phyloP scores from a whole-genome alignment of 2,329 filamentous ascomycete species.

The Amauroascus niger region DNA sequence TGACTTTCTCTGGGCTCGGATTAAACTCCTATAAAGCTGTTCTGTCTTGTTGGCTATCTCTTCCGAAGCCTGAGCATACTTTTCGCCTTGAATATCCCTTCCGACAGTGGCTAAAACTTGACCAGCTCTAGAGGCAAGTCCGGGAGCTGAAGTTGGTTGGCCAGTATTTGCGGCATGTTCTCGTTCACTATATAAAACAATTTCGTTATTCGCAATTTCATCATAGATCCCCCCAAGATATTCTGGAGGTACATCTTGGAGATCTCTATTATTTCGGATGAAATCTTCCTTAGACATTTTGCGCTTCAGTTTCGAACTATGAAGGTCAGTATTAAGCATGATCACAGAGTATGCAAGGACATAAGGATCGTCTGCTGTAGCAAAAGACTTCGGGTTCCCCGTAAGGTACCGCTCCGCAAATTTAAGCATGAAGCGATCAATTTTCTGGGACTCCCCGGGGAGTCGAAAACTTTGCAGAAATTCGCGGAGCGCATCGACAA shows the following conservation, averaged over 20 bases:
- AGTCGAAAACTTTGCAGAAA: conserved; percentile 93
- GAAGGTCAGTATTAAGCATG: conserved; percentile 88
- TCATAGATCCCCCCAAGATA: conserved; percentile 85
- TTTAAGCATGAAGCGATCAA: conserved; percentile 98
- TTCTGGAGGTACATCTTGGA: conserved; percentile 81
- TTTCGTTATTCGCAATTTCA: conserved; percentile 83
- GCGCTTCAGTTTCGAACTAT: conserved; percentile 75
- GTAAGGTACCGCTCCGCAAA: conserved; percentile 93
- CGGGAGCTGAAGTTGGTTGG: conserved; percentile 49
- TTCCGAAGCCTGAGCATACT: conserved; percentile 88
- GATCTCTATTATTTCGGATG: conserved; percentile 97
- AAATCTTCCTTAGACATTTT: conserved; percentile 96
- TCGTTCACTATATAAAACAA: conserved; percentile 85
- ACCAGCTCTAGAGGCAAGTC: conserved; percentile 71
- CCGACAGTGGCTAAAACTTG: conserved; percentile 87
- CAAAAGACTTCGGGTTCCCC: conserved; percentile 93
- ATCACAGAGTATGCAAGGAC: conserved; percentile 95
- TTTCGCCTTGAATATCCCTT: conserved; percentile 82
- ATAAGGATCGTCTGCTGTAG: conserved; percentile 95
- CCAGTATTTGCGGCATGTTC: conserved; percentile 78
- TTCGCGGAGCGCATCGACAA: conserved; percentile 81
- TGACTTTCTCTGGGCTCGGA: conserved; percentile 78
- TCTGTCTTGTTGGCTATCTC: conserved; percentile 75
- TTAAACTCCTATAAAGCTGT: conserved; percentile 86
- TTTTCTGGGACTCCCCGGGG: conserved; percentile 95